phyloP scores from a whole-genome alignment of 2,329 filamentous ascomycete genomes.

The Domatiomyces globalis region DNA sequence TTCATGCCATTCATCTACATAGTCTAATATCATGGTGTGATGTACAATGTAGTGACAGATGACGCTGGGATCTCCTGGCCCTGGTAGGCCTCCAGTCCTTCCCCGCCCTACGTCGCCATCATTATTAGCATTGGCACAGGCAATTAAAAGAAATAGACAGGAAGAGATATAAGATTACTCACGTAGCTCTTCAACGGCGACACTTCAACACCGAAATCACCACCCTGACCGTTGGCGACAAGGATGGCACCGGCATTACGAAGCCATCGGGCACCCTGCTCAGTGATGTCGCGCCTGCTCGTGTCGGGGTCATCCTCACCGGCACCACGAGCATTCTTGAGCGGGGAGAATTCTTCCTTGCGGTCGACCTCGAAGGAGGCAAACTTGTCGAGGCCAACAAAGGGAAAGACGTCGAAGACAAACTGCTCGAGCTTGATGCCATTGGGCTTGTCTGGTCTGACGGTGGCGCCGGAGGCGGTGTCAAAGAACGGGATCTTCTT shows the following conservation, averaged over 20 bases:
- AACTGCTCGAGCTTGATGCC: conserved; percentile 99
- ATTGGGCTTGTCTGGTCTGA: conserved; percentile 91
- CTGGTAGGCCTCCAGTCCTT: conserved; percentile 49
- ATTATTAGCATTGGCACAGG: conserved; percentile 6
- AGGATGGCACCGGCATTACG: conserved; percentile 56
- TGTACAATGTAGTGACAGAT: conserved; percentile 37
- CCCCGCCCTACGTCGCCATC: conserved; percentile 36
- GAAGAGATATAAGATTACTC: conserved; percentile 34
- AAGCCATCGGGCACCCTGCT: conserved; percentile 76
- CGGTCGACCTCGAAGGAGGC: conserved; percentile 91
- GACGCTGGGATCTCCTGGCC: conserved; percentile 47
- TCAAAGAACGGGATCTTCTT: conserved; percentile 95
- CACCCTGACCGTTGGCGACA: conserved; percentile 48
- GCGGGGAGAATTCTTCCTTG: conserved; percentile 93
- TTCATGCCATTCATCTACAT: too few species aligned
- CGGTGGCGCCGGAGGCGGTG: conserved; percentile 56
- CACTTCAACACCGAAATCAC: conserved; percentile 64
- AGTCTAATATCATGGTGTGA: background rate
- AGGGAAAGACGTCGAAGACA: conserved; percentile 94
- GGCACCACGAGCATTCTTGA: conserved; percentile 80
- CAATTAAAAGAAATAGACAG: conserved; percentile 1
- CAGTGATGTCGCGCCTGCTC: conserved; percentile 77
- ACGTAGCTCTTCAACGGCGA: conserved; percentile 92
- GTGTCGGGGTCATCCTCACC: conserved; percentile 91
- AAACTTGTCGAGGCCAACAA: conserved; percentile 74